A percentile compares a stretch with the other conserved stretches of the same genome.
Conservation (phyloP, 768 basidiomycete genomes). For the Cystoderma amianthinum region DNA sequence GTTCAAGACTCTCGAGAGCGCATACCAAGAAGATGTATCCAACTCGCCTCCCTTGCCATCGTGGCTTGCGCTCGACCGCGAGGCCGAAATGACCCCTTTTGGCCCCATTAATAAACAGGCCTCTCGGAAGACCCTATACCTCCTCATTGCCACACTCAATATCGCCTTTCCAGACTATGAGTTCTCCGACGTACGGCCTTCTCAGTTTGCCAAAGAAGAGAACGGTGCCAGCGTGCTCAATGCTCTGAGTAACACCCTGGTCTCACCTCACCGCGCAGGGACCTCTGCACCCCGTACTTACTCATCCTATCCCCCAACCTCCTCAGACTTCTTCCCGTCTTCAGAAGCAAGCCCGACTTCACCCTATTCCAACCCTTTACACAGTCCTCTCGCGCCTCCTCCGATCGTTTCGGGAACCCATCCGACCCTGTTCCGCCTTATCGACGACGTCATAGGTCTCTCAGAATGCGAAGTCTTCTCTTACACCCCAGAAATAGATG, state of each 20-base stretch:
- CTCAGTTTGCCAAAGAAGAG: constrained; percentile 85
- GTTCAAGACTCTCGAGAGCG: constrained; percentile 86
- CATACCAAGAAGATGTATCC: constrained; percentile 75
- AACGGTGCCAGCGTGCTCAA: constrained; percentile 75
- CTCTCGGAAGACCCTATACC: constrained; percentile 88
- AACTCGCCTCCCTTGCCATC: constrained; percentile 82
- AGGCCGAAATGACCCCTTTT: constrained; percentile 80
- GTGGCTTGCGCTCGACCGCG: constrained; percentile 64
- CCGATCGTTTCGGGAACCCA: constrained; percentile 78
- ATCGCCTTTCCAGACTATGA: constrained; percentile 97
- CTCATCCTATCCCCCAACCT: constrained; percentile 77
- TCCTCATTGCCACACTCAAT: constrained; percentile 95
- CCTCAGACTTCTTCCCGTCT: constrained; percentile 70
- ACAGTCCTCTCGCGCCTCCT: constrained; percentile 65
- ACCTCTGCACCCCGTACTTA: constrained; percentile 71
- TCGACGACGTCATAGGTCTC: constrained; percentile 87
- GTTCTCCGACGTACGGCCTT: constrained; percentile 87
- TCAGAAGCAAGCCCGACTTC: constrained; percentile 67
- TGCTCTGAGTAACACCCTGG: constrained; percentile 76
- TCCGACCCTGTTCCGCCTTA: constrained; percentile 78
- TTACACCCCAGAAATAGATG: constrained; percentile 88
- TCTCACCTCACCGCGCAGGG: constrained; percentile 64
- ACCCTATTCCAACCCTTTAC: constrained; percentile 49
- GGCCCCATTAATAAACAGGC: constrained; percentile 83
- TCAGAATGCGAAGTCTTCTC: constrained; percentile 94